phyloP scores from a whole-genome alignment of 331 rosid genomes.

The Rosa hybrid region DNA sequence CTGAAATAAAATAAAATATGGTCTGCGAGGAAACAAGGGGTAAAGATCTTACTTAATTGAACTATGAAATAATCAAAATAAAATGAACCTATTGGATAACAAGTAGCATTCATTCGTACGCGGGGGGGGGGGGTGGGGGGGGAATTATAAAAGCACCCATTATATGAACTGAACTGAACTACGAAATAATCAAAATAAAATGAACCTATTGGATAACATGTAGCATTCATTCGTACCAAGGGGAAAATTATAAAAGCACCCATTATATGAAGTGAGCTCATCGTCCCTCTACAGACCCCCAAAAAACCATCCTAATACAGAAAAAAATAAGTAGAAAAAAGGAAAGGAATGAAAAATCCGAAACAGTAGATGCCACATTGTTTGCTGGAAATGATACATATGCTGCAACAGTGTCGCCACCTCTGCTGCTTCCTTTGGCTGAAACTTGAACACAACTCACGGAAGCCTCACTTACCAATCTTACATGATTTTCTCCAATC shows the following conservation, averaged over 20 bases:
- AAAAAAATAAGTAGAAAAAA: slow-evolving; percentile 26
- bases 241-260: slow-evolving; percentile 36
- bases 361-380: slow-evolving; percentile 48
- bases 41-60: neutral
- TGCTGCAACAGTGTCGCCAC: slow-evolving; percentile 46
- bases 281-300: slow-evolving; percentile 59
- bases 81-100: slow-evolving; percentile 23
- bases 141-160: no score
- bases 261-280: slow-evolving; percentile 37
- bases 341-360: slow-evolving; percentile 8
- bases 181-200: neutral
- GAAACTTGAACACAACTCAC: slow-evolving; percentile 34
- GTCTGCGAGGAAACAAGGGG: neutral
- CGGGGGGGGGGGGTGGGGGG: neutral
- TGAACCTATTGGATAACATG: slow-evolving; percentile 28
- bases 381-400: slow-evolving; percentile 54
- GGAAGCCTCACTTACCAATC: slow-evolving; percentile 36
- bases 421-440: slow-evolving; percentile 45
- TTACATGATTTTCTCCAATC: slow-evolving; percentile 20
- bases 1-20: neutral
- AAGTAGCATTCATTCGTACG: slow-evolving; percentile 26
- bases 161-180: neutral
- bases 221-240: slow-evolving; percentile 22
- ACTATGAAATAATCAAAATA: neutral
- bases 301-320: slow-evolving; percentile 42